A percentile compares a stretch with the other conserved stretches of the same genome.
Conservation (phyloP, 495 filamentous ascomycete genomes). For the Hypomontagnella submonticulosa region DNA sequence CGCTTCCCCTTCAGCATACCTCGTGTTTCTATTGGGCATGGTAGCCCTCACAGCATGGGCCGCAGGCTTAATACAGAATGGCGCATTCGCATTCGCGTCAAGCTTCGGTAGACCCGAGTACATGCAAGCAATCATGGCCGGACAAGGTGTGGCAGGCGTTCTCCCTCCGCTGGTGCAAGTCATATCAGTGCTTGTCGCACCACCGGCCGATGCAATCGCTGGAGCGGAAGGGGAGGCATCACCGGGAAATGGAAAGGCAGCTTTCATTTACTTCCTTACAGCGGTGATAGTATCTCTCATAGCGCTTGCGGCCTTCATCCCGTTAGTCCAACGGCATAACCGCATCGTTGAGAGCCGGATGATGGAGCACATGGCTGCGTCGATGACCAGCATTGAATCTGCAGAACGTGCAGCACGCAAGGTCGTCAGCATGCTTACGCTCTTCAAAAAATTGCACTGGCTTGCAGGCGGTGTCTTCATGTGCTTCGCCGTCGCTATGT, state of each 20-base stretch:
- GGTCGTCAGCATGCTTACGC: constrained; percentile 69
- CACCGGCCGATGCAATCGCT: constrained; percentile 46
- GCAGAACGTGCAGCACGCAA: constrained; percentile 62
- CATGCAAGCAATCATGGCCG: constrained; percentile 95
- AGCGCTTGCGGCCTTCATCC: constrained; percentile 67
- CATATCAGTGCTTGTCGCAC: constrained; percentile 77
- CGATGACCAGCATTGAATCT: constrained; percentile 58
- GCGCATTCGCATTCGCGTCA: constrained; percentile 89
- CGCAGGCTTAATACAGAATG: constrained; percentile 90
- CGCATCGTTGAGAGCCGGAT: constrained; percentile 55
- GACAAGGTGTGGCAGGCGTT: constrained; percentile 92
- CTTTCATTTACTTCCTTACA: constrained; percentile 91
- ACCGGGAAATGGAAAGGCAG: constrained; percentile 66
- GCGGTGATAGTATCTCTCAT: constrained; percentile 72
- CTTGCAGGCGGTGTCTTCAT: constrained; percentile 75
- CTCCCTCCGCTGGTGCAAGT: constrained; percentile 90
- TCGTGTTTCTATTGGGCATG: constrained; percentile 83
- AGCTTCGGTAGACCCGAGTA: constrained; percentile 86
- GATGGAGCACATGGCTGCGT: constrained; percentile 51
- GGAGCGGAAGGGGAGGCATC: constrained; percentile 17
- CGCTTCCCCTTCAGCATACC: constrained; percentile 71
- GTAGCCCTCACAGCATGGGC: constrained; percentile 82
- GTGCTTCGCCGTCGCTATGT: constrained; percentile 87
- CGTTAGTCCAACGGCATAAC: constrained; percentile 59
- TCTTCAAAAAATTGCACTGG: constrained; percentile 80